Conservation (phyloP, 345 rosid species). For the Rubroshorea leprosula region DNA sequence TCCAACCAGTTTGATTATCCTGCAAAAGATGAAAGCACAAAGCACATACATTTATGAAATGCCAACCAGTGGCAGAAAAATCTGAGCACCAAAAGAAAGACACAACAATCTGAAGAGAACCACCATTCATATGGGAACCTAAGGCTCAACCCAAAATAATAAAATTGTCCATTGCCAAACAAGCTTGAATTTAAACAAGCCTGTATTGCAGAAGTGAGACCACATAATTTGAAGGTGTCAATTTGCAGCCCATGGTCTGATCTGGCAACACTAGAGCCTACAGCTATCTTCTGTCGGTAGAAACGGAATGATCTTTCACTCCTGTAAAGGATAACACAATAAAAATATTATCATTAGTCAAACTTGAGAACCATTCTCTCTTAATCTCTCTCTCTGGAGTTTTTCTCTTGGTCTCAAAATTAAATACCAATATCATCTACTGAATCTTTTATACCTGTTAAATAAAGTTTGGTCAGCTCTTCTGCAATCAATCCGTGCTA, state of each 20-base stretch:
- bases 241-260: not conserved
- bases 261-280: not conserved
- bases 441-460: conserved; percentile 9
- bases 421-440: conserved; percentile 18
- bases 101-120: conserved; percentile 30
- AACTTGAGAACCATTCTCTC: not conserved
- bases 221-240: not conserved
- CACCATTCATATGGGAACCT: conserved; percentile 8
- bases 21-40: conserved; percentile 54
- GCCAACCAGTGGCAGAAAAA: conserved; percentile 33
- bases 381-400: not conserved
- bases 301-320: conserved; percentile 19
- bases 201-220: conserved; percentile 2
- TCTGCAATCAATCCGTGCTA: conserved; percentile 9
- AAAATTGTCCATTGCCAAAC: conserved; percentile 3
- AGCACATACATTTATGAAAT: conserved; percentile 36
- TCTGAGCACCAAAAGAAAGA: conserved; percentile 37
- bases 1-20: conserved; percentile 41
- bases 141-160: conserved; percentile 16
- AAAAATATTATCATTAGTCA: conserved; percentile 6
- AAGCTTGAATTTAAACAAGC: conserved; percentile 14
- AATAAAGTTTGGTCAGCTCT: conserved; percentile 5
- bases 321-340: conserved; percentile 22
- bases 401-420: not conserved
- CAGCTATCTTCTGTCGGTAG: conserved; percentile 7